Percentiles rank a stretch among this genome's conserved stretches.
Conservation (phyloP, 768 basidiomycete species). For the Rhodotorula diobovata region DNA sequence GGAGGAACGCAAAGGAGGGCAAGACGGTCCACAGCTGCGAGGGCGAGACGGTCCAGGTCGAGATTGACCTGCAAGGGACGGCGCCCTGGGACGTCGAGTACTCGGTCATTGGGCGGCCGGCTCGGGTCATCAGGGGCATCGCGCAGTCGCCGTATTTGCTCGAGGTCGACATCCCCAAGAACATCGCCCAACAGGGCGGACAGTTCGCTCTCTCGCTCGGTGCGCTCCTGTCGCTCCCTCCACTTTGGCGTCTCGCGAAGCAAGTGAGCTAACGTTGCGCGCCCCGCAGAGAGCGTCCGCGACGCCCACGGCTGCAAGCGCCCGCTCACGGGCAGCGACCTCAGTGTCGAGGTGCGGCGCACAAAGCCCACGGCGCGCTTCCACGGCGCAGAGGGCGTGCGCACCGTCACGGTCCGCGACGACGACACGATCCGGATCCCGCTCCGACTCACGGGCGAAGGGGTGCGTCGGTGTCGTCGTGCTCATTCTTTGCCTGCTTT, state of each 20-base stretch:
- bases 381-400: conserved; percentile 50
- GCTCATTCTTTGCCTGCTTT: background rate
- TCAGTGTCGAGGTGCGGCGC: conserved; percentile 77
- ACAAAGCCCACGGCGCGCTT: conserved; percentile 85
- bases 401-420: conserved; percentile 64
- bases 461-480: conserved; percentile 57
- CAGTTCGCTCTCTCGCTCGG: conserved; percentile 41
- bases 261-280: too few relatives aligned
- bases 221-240: background rate
- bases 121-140: conserved; percentile 41
- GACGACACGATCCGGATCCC: conserved; percentile 69
- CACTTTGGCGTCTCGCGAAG: too few relatives aligned
- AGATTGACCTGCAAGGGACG: conserved; percentile 73
- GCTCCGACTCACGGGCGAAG: conserved; percentile 81
- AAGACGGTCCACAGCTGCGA: conserved; percentile 59
- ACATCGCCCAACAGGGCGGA: conserved; percentile 36
- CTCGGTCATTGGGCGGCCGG: conserved; percentile 66
- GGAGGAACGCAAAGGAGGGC: conserved; percentile 21
- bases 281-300: conserved; percentile 61
- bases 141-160: conserved; percentile 23
- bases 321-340: conserved; percentile 65
- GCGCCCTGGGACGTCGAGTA: conserved; percentile 85
- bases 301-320: conserved; percentile 85
- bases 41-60: conserved; percentile 67
- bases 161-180: conserved; percentile 38